phyloP scores from a whole-genome alignment of 2,329 filamentous ascomycete species.

The Colletotrichum sp. region DNA sequence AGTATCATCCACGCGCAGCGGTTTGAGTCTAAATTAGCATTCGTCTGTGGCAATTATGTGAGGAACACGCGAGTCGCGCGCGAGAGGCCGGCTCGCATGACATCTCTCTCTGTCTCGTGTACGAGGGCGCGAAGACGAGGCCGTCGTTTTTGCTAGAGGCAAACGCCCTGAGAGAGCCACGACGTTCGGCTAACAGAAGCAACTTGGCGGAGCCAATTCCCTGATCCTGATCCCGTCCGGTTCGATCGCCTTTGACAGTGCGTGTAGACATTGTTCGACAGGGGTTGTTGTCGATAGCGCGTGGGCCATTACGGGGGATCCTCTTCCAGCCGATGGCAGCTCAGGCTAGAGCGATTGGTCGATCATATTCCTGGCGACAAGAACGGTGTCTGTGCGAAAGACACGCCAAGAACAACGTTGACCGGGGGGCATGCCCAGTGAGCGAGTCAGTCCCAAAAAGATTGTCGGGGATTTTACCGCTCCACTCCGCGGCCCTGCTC shows the following conservation, averaged over 20 bases:
- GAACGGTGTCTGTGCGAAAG: constrained; percentile 19
- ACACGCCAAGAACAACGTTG: background rate
- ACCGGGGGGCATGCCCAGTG: background rate
- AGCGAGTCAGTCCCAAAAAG: constrained; percentile 9
- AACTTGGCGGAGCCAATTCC: constrained; percentile 3
- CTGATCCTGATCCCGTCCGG: constrained; percentile 11
- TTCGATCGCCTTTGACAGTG: constrained; percentile 16
- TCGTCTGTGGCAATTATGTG: background rate
- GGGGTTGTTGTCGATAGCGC: constrained; percentile 15
- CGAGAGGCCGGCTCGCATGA: background rate
- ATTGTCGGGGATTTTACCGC: constrained; percentile 15
- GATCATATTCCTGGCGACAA: constrained; percentile 5
- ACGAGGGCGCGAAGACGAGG: background rate
- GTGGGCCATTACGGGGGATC: constrained; percentile 2
- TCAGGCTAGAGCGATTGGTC: constrained; percentile 12
- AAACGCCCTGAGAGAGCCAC: background rate
- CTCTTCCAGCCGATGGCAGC: background rate
- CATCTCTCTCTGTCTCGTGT: background rate
- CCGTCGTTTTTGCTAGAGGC: background rate
- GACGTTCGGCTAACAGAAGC: constrained; percentile 1
- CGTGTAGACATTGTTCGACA: background rate
- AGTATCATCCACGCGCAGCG: background rate
- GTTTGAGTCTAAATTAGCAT: constrained; percentile 1
- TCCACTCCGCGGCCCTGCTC: background rate
- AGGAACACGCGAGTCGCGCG: background rate